Conservation (phyloP, 768 basidiomycete species). For the Terana coerulea region DNA sequence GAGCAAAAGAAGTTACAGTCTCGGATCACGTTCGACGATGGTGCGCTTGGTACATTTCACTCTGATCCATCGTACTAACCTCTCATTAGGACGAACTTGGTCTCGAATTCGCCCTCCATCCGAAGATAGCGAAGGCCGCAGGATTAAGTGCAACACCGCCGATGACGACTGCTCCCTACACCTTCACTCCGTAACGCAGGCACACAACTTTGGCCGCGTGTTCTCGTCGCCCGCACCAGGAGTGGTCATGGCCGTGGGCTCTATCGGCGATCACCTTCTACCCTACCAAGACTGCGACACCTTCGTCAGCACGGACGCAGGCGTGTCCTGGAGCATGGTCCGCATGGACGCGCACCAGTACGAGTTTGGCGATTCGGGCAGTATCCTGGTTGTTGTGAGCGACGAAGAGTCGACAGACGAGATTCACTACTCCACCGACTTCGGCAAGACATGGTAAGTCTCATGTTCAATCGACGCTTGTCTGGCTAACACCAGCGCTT, state of each 20-base stretch:
- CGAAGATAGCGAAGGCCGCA: constrained; percentile 54
- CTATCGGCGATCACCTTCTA: constrained; percentile 62
- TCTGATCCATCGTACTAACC: not conserved
- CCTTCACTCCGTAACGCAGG: constrained; percentile 86
- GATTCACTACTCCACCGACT: constrained; percentile 76
- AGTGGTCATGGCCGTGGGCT: constrained; percentile 95
- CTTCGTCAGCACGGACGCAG: constrained; percentile 89
- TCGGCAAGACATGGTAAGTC: constrained; percentile 79
- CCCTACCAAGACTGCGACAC: constrained; percentile 89
- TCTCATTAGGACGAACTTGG: constrained; percentile 65
- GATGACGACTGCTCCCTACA: constrained; percentile 79
- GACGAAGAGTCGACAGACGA: constrained; percentile 75
- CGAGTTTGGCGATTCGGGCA: constrained; percentile 91
- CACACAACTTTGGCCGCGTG: constrained; percentile 91
- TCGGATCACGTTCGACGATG: constrained; percentile 88
- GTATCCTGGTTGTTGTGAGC: constrained; percentile 75
- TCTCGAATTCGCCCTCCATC: constrained; percentile 53
- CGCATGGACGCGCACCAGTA: constrained; percentile 81
- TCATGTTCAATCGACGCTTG: not conserved
- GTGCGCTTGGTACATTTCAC: constrained; percentile 26
- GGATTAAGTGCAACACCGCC: constrained; percentile 62
- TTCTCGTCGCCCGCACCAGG: constrained; percentile 96
- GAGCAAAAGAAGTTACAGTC: constrained; percentile 73
- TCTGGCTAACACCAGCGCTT: not conserved
- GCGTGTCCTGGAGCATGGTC: constrained; percentile 81